phyloP scores from a whole-genome alignment of 805 yeast species.

The Teunomyces pallodes region DNA sequence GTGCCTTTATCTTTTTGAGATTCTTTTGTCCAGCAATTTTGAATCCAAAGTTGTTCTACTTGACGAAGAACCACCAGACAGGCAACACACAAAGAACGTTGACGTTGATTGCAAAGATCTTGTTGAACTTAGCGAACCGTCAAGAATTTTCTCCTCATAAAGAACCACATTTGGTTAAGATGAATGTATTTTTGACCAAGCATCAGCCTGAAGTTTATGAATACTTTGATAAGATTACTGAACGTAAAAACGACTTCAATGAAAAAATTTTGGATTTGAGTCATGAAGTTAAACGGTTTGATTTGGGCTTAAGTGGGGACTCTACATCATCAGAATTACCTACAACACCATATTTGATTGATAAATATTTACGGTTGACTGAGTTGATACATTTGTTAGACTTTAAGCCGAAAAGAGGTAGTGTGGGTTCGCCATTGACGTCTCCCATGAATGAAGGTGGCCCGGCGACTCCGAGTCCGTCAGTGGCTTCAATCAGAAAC shows the following conservation, averaged over 20 bases:
- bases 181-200: conserved; percentile 66
- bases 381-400: conserved; percentile 53
- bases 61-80: conserved; percentile 67
- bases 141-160: conserved; percentile 70
- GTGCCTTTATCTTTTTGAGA: conserved; percentile 76
- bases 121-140: conserved; percentile 78
- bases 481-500: conserved; percentile 7
- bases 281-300: conserved; percentile 56
- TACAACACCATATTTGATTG: conserved; percentile 65
- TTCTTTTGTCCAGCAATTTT: conserved; percentile 85
- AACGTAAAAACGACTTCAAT: conserved; percentile 63
- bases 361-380: conserved; percentile 58
- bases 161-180: conserved; percentile 71
- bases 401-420: conserved; percentile 7
- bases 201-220: conserved; percentile 59
- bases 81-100: conserved; percentile 74
- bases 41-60: conserved; percentile 81
- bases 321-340: conserved; percentile 58
- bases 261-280: conserved; percentile 56
- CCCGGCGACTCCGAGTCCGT: conserved; percentile 9
- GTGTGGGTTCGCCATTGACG: conserved; percentile 4
- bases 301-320: conserved; percentile 51
- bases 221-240: conserved; percentile 72
- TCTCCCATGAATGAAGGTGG: conserved; percentile 6
- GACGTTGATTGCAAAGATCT: conserved; percentile 74